Base-by-base conservation (phyloP, 192 early-diverging fungal species). In the Chytriomyces confervae region DNA sequence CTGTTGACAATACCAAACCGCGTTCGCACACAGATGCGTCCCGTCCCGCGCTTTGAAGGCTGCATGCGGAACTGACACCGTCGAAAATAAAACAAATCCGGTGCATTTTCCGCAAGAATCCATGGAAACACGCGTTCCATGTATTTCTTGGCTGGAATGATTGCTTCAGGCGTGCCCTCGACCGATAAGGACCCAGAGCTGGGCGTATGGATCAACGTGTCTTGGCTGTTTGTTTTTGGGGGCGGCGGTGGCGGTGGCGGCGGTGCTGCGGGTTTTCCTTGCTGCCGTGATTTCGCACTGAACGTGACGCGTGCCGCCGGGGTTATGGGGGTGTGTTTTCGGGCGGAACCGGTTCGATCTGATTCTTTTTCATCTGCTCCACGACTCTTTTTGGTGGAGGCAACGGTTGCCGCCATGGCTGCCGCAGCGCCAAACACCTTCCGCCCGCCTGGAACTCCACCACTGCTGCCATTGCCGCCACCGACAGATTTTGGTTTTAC, bases 21-120 rank as follows among this genome's bases (percentile, higher is more conserved):
- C 50, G 44, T 73, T 36, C 76, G 76, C 46, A 82, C 80, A 23
- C 51, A 57, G 46, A 85, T 82, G 44, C 84, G 68, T 1, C 63
- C 79, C 1, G 84, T 85, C 10, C 81, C 81, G 20, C 78, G 76
- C 62, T 85, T 85, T 16, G 66, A 78, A 0, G 70, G 49, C 50
- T 83, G 81, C 60, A 85, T 69, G 24, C 78, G 66, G 72, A 82
- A 85, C 43, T 85, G 81, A 43, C 81, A 83, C 6, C 75, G 27
- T 24, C 79, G 77, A 53, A 85, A 85, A 24, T 53, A 65, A 51
- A 85, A 83, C 6, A 83, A 48, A 43, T 23, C n/a, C 9, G 79
- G 79, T 7, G 60, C 44, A 51, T 27, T 20, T 62, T 72, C 47
- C 36, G 71, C 69, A 23, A 85, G 73, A 44, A 85, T 50, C 53